These are phyloP conservation scores for Hypocrella siamensis DNA, from an alignment of 2,329 filamentous ascomycete species.

Conservation along the genomic window DNA sequence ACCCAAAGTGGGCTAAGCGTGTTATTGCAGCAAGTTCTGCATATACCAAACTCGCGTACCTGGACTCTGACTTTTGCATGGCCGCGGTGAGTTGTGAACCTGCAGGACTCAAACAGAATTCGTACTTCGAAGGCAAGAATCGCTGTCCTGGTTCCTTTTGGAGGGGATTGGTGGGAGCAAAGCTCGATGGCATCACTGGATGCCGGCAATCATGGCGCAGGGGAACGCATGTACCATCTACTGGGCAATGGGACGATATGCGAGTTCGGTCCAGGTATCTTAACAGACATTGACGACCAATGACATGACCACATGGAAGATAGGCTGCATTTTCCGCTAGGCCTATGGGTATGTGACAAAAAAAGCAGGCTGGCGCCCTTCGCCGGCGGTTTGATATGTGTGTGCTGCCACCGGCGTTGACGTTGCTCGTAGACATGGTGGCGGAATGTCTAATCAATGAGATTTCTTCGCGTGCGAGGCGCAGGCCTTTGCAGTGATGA, in stretches of 20 bases:
- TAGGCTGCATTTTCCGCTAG: conserved; percentile 5
- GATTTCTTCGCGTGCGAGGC: no score
- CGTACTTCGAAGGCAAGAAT: conserved; percentile 7
- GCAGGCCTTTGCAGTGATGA: no score
- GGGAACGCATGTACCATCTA: conserved; percentile 4
- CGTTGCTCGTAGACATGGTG: no score
- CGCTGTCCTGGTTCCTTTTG: not conserved
- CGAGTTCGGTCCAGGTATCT: conserved; percentile 1
- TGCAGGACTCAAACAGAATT: conserved; percentile 6
- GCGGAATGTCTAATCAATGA: no score
- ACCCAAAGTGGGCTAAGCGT: not conserved
- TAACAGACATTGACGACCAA: conserved; percentile 10
- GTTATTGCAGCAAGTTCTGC: not conserved
- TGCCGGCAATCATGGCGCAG: conserved; percentile 9
- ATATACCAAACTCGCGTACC: conserved; percentile 1
- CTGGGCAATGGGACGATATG: conserved; percentile 4
- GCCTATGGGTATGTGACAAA: conserved; percentile 4
- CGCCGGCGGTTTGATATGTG: no score
- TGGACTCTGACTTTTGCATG: not conserved
- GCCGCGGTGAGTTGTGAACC: not conserved
- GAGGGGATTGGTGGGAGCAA: not conserved
- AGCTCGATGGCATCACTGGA: conserved; percentile 1
- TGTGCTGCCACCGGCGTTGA: no score
- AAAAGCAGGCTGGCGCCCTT: conserved; percentile 2
- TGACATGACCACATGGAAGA: conserved; percentile 13